phyloP scores from a whole-genome alignment of 1,139 yeast genomes.

The Spathaspora sp. region DNA sequence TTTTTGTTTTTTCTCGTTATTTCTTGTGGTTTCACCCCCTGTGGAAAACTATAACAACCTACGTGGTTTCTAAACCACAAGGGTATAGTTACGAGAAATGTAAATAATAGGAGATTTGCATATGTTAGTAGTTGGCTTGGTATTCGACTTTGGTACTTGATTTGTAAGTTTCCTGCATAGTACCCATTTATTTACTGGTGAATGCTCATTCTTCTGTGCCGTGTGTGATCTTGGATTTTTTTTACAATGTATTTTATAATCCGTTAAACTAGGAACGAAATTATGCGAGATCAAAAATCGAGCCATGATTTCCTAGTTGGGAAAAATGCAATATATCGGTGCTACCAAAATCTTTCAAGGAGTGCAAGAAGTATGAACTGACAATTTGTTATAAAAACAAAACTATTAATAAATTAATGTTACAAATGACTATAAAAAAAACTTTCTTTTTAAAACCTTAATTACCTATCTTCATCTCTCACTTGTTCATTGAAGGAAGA shows the following conservation, averaged over 20 bases:
- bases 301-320: slow-evolving; percentile 1
- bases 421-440: not conserved
- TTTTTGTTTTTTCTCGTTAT: not conserved
- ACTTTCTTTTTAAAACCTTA: too few relatives aligned
- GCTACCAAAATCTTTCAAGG: not conserved
- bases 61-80: not conserved
- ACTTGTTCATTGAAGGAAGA: not conserved
- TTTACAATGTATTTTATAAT: not conserved
- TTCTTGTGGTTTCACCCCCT: not conserved
- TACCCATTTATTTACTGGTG: not conserved
- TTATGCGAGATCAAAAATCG: not conserved
- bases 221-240: not conserved
- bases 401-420: not conserved
- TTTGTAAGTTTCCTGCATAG: not conserved
- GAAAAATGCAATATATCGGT: not conserved
- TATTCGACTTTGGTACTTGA: too few relatives aligned
- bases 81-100: not conserved
- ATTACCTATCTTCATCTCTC: not conserved
- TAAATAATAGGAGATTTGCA: not conserved
- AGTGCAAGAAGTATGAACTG: not conserved
- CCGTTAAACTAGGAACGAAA: slow-evolving; percentile 5
- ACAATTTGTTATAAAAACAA: not conserved
- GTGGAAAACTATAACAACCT: not conserved
- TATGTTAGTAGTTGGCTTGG: too few relatives aligned
- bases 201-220: not conserved